Evolutionary conservation across 176 grass and related monocot genomes (phyloP).

Genomic region (Juncus inflexus): DNA sequence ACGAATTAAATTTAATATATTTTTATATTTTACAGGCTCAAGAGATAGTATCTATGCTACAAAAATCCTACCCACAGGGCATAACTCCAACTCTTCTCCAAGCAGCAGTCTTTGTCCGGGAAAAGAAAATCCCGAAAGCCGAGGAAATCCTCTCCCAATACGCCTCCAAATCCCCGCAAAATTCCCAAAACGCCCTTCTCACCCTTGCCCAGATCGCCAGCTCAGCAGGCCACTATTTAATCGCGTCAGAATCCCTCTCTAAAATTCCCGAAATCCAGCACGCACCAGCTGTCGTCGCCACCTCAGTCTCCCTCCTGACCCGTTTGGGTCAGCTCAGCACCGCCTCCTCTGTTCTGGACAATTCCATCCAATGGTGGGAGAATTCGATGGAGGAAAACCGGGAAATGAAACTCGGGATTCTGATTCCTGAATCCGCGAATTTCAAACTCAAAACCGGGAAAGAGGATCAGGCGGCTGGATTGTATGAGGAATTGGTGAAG

Average conservation of each 20-base stretch:
- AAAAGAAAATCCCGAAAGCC: slow-evolving; percentile 74
- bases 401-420: slow-evolving; percentile 62
- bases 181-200: slow-evolving; percentile 57
- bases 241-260: slow-evolving; percentile 54
- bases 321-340: slow-evolving; percentile 51
- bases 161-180: slow-evolving; percentile 56
- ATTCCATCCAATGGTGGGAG: slow-evolving; percentile 81
- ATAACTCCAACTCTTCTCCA: slow-evolving; percentile 66
- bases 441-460: slow-evolving; percentile 78
- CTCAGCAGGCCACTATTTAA: slow-evolving; percentile 66
- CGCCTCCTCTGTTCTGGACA: slow-evolving; percentile 54
- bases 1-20: slow-evolving; percentile 3
- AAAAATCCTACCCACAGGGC: slow-evolving; percentile 51
- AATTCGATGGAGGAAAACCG: slow-evolving; percentile 60
- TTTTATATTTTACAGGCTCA: slow-evolving; percentile 51
- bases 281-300: slow-evolving; percentile 74
- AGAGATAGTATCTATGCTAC: slow-evolving; percentile 49
- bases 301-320: slow-evolving; percentile 55
- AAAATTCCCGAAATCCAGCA: slow-evolving; percentile 81
- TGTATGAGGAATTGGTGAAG: slow-evolving; percentile 85
- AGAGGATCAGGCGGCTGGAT: slow-evolving; percentile 61
- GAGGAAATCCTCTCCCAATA: slow-evolving; percentile 70
- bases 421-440: slow-evolving; percentile 68
- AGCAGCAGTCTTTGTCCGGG: slow-evolving; percentile 63
- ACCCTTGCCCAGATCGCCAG: slow-evolving; percentile 66